These are phyloP conservation scores for Colletotrichum eremochloae DNA, from an alignment of 2,329 filamentous ascomycete species.

Conservation along the genomic window DNA sequence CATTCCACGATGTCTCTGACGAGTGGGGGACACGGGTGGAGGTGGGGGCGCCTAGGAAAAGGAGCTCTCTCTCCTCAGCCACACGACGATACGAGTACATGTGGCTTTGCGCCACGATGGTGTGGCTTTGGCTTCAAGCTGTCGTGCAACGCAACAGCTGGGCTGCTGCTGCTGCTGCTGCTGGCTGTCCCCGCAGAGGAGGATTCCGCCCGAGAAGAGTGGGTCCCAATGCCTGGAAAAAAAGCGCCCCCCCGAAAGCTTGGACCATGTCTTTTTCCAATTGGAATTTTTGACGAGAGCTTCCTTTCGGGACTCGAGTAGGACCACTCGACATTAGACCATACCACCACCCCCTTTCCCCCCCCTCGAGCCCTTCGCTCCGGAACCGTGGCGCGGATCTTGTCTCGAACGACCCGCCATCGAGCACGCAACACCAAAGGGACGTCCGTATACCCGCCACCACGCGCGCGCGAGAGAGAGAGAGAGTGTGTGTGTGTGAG, in stretches of 20 bases:
- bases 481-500: too few species aligned
- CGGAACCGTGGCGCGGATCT: neutral
- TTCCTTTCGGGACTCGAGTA: neutral
- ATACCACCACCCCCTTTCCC: neutral
- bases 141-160: neutral
- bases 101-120: too few species aligned
- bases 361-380: neutral
- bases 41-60: too few species aligned
- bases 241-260: constrained; percentile 26
- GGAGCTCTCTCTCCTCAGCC: neutral
- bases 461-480: neutral
- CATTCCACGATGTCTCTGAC: too few species aligned
- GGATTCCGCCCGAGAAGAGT: neutral
- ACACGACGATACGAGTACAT: neutral
- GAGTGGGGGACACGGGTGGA: too few species aligned
- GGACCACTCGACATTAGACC: constrained; percentile 12
- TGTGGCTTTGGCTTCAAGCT: neutral
- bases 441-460: neutral
- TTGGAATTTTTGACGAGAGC: constrained; percentile 25
- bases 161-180: neutral
- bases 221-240: neutral
- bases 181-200: neutral
- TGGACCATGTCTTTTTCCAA: constrained; percentile 31
- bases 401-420: neutral
- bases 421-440: neutral